phyloP scores from a whole-genome alignment of 352 stramenopile genomes.

The Vaucheria bursata region DNA sequence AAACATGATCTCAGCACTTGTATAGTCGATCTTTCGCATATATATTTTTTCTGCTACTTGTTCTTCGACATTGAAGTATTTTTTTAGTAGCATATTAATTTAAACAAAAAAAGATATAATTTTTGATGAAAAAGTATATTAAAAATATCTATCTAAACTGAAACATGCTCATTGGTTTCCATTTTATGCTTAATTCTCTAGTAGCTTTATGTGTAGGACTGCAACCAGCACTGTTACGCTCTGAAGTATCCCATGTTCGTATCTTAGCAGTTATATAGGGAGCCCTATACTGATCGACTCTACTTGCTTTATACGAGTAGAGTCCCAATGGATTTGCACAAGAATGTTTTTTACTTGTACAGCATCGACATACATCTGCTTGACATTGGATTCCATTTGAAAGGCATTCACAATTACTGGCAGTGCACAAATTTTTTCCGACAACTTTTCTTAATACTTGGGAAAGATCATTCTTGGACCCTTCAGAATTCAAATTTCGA shows the following conservation, averaged over 20 bases:
- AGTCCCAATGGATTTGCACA: not conserved
- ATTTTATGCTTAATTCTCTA: too few species aligned
- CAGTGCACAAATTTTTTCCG: not conserved
- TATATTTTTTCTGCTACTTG: too few species aligned
- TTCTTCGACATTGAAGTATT: too few species aligned
- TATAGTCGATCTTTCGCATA: too few species aligned
- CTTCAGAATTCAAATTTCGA: not conserved
- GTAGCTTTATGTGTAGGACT: too few species aligned
- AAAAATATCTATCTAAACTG: too few species aligned
- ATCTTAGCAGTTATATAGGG: not conserved
- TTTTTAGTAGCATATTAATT: too few species aligned
- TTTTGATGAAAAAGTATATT: too few species aligned
- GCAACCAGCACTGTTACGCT: not conserved
- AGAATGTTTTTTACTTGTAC: not conserved
- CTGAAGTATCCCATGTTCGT: not conserved
- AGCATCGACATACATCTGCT: slow-evolving; percentile 6
- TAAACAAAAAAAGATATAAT: too few species aligned
- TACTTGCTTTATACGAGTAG: not conserved
- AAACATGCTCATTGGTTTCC: too few species aligned
- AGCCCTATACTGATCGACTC: not conserved
- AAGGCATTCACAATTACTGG: not conserved
- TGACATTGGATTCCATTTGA: not conserved
- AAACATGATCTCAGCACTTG: too few species aligned
- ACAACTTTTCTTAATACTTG: not conserved
- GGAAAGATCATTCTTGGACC: not conserved